These are phyloP conservation scores for Trypanosomatidae sp. DNA, from an alignment of 208 protist genomes.

Conservation along the genomic window DNA sequence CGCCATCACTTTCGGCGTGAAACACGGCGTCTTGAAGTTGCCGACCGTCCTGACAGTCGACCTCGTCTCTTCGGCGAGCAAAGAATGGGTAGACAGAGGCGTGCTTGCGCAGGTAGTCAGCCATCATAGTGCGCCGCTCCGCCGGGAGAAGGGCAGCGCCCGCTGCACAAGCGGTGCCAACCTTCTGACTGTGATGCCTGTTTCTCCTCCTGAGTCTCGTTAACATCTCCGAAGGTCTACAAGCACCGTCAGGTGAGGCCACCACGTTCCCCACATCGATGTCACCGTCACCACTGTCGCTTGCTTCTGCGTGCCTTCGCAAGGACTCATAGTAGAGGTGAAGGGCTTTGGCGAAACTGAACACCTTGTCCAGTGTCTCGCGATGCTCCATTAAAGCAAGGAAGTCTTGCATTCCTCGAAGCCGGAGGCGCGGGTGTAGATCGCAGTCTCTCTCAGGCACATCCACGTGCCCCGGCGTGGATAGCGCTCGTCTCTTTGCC, in stretches of 20 bases:
- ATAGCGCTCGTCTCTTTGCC: neutral
- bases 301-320: neutral
- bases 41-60: neutral
- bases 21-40: conserved; percentile 26
- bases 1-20: conserved; percentile 3
- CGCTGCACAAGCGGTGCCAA: neutral
- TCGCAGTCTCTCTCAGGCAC: conserved; percentile 17
- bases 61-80: neutral
- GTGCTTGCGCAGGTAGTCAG: conserved; percentile 29
- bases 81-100: conserved; percentile 45
- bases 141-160: conserved; percentile 18
- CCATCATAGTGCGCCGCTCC: conserved; percentile 25
- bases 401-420: conserved; percentile 38
- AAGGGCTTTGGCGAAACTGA: conserved; percentile 61
- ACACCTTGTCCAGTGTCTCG: conserved; percentile 34
- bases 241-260: neutral
- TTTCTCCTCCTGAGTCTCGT: neutral
- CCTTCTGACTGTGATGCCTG: neutral
- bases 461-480: neutral
- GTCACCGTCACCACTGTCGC: neutral
- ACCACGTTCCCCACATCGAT: neutral
- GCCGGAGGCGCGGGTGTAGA: conserved; percentile 16
- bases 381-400: conserved; percentile 35
- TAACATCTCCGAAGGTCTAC: neutral
- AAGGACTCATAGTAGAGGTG: conserved; percentile 22